These are phyloP conservation scores for Carex parvula DNA, from an alignment of 176 grass and related monocot genomes.

Conservation along the genomic window DNA sequence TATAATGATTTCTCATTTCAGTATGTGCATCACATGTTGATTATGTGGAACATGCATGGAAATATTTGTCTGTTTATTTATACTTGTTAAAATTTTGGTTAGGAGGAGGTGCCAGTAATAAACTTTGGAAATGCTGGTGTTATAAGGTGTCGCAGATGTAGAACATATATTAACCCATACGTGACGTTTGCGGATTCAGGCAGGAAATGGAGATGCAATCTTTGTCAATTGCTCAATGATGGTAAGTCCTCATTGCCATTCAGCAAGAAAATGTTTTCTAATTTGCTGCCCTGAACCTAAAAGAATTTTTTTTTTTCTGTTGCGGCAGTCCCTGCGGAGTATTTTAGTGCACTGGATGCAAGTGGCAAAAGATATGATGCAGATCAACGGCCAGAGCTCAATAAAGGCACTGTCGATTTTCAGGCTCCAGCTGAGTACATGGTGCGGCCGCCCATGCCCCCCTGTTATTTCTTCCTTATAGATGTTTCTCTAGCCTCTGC, in stretches of 20 bases:
- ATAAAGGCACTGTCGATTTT: constrained; percentile 93
- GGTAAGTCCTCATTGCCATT: constrained; percentile 45
- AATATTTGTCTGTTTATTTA: constrained; percentile 27
- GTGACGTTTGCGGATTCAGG: constrained; percentile 88
- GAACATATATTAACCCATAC: constrained; percentile 95
- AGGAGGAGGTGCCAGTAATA: constrained; percentile 83
- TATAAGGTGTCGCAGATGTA: constrained; percentile 89
- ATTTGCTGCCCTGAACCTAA: background rate
- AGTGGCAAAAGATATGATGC: constrained; percentile 78
- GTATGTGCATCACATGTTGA: background rate
- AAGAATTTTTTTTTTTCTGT: constrained; percentile 7
- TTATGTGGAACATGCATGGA: background rate
- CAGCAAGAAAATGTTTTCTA: background rate
- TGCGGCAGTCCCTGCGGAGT: constrained; percentile 78
- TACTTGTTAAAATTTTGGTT: constrained; percentile 10
- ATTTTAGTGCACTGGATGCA: constrained; percentile 77
- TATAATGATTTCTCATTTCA: background rate
- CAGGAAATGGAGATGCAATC: constrained; percentile 97
- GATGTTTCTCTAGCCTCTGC: constrained; percentile 83
- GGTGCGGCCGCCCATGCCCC: constrained; percentile 97
- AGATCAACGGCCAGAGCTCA: constrained; percentile 91
- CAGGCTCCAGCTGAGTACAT: constrained; percentile 98
- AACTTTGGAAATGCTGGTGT: constrained; percentile 87
- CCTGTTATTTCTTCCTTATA: constrained; percentile 93
- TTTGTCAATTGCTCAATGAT: constrained; percentile 93